Evolutionary conservation across 202 grass and related monocot species (phyloP).

Genomic region (Panicum virgatum): DNA sequence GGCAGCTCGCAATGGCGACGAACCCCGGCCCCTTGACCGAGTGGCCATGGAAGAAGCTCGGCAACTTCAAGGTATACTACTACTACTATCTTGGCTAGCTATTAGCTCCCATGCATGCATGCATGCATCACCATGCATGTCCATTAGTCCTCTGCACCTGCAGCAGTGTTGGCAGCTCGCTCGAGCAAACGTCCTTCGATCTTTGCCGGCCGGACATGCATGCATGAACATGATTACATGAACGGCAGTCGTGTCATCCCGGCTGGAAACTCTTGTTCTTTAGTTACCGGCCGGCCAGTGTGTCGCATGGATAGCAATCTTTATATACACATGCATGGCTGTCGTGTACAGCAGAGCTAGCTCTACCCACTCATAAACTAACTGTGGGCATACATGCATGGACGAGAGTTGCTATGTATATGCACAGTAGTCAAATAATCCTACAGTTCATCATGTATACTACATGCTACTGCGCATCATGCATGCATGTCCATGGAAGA

Average conservation of each 20-base stretch:
- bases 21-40: constrained; percentile 77
- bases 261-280: not conserved
- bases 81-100: no score
- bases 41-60: constrained; percentile 95
- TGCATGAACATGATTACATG: no score
- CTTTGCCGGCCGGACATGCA: no score
- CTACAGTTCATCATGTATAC: not conserved
- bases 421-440: not conserved
- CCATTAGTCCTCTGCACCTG: no score
- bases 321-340: no score
- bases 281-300: not conserved
- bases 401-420: no score
- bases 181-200: not conserved
- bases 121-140: no score
- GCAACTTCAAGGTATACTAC: constrained; percentile 80
- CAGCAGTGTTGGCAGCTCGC: not conserved
- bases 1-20: constrained; percentile 62
- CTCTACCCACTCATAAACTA: not conserved
- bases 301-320: not conserved
- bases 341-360: no score
- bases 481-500: not conserved
- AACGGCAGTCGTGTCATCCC: not conserved
- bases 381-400: not conserved
- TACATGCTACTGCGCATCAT: not conserved
- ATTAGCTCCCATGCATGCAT: not conserved